Evolutionary conservation across 495 filamentous ascomycete species (phyloP).

Genomic region (Chlorociboria aeruginascens): DNA sequence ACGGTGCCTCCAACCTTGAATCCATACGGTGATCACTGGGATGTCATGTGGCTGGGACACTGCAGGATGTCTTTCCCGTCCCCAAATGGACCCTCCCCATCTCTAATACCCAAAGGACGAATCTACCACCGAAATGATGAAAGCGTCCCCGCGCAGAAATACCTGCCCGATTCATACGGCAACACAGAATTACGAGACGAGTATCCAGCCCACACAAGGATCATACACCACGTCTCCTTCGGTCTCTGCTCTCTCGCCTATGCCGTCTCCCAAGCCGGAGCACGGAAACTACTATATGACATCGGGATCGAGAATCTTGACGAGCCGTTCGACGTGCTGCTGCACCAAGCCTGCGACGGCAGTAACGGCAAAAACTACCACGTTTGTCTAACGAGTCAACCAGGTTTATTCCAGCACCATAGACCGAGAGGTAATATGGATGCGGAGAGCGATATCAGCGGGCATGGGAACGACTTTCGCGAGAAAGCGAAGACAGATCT

Average conservation of each 20-base stretch:
- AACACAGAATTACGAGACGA: background rate
- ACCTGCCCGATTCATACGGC: conserved; percentile 18
- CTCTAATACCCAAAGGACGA: conserved; percentile 16
- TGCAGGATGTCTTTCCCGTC: conserved; percentile 28
- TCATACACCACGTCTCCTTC: conserved; percentile 24
- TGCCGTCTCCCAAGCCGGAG: conserved; percentile 15
- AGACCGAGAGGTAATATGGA: conserved; percentile 16
- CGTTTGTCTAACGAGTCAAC: conserved; percentile 22
- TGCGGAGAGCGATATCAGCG: conserved; percentile 21
- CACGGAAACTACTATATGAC: too few relatives aligned
- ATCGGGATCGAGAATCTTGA: too few relatives aligned
- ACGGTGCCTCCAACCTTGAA: conserved; percentile 23
- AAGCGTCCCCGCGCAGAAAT: conserved; percentile 20
- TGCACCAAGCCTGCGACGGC: conserved; percentile 1
- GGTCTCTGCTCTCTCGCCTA: conserved; percentile 24
- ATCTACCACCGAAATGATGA: conserved; percentile 16
- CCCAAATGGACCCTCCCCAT: conserved; percentile 2
- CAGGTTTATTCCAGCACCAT: conserved; percentile 22
- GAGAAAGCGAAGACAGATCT: conserved; percentile 16
- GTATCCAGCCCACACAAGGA: conserved; percentile 24
- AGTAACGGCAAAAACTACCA: conserved; percentile 12
- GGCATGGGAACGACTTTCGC: conserved; percentile 18
- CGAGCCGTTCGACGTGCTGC: too few relatives aligned
- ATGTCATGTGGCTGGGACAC: conserved; percentile 44
- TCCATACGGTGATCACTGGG: conserved; percentile 49